Conservation (phyloP, 2,329 filamentous ascomycete species). For the Tympanopsis confertula region DNA sequence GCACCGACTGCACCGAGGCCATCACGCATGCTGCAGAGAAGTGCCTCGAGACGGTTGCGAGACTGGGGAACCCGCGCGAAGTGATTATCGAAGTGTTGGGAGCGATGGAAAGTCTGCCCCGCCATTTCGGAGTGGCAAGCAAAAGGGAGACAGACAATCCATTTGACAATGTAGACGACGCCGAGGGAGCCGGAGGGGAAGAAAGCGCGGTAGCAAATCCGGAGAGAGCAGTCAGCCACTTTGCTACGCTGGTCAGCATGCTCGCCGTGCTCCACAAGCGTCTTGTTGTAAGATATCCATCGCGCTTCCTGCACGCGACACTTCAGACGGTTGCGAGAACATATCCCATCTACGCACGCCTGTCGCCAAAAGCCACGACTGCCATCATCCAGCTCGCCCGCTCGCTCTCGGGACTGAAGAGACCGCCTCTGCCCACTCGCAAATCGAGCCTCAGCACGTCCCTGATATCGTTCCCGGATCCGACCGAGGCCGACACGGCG, state of each 20-base stretch:
- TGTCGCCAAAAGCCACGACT: slow-evolving; percentile 49
- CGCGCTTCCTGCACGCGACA: slow-evolving; percentile 67
- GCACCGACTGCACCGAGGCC: too few relatives aligned
- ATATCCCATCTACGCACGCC: slow-evolving; percentile 44
- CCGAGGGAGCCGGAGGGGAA: slow-evolving; percentile 15
- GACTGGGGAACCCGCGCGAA: slow-evolving; percentile 69
- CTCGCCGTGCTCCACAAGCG: slow-evolving; percentile 62
- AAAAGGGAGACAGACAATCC: slow-evolving; percentile 30
- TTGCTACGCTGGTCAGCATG: slow-evolving; percentile 60
- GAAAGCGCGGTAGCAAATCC: slow-evolving; percentile 11
- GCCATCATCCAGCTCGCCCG: slow-evolving; percentile 62
- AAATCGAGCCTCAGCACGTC: slow-evolving; percentile 45
- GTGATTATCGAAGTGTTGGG: slow-evolving; percentile 73
- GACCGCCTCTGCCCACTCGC: slow-evolving; percentile 48
- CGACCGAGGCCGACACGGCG: slow-evolving; percentile 38
- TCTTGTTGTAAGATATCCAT: slow-evolving; percentile 68
- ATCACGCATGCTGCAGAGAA: slow-evolving; percentile 57
- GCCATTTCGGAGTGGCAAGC: slow-evolving; percentile 12
- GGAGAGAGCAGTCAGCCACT: slow-evolving; percentile 31
- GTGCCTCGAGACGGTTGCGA: slow-evolving; percentile 64
- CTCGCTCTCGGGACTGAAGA: slow-evolving; percentile 52
- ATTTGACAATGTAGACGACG: slow-evolving; percentile 23
- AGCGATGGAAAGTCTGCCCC: slow-evolving; percentile 43
- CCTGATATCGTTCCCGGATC: slow-evolving; percentile 42
- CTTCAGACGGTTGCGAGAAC: slow-evolving; percentile 49